phyloP scores from a whole-genome alignment of 2,329 filamentous ascomycete genomes.

The Emergomyces orientalis region DNA sequence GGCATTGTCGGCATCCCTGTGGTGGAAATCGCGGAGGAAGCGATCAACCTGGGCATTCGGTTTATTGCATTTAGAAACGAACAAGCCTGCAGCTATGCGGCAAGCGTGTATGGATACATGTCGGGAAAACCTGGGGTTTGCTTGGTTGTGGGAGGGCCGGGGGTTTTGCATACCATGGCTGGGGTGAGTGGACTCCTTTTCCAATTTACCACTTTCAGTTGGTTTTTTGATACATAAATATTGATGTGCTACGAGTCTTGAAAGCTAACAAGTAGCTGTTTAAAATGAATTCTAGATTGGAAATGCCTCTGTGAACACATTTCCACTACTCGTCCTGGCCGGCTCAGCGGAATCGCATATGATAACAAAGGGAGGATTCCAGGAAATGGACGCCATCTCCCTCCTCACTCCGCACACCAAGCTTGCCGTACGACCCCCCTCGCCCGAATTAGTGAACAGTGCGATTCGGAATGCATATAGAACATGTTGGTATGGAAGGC shows the following conservation, averaged over 20 bases:
- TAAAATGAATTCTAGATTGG: slow-evolving; percentile 29
- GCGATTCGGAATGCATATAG: slow-evolving; percentile 45
- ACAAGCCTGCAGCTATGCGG: slow-evolving; percentile 50
- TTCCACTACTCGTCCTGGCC: slow-evolving; percentile 46
- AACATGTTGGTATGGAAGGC: slow-evolving; percentile 45
- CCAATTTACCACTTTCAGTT: slow-evolving; percentile 2
- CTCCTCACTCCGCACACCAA: slow-evolving; percentile 47
- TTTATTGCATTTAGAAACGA: slow-evolving; percentile 53
- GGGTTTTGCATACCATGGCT: slow-evolving; percentile 49
- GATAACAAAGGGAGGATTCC: slow-evolving; percentile 47
- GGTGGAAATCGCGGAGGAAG: slow-evolving; percentile 49
- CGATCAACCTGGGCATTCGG: slow-evolving; percentile 47
- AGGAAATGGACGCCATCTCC: slow-evolving; percentile 48
- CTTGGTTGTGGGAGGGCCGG: slow-evolving; percentile 51
- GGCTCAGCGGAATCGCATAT: slow-evolving; percentile 46
- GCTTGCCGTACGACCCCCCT: slow-evolving; percentile 39
- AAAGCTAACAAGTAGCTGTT: background rate
- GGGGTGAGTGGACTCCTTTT: slow-evolving; percentile 39
- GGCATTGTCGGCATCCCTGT: slow-evolving; percentile 48
- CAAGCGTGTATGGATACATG: slow-evolving; percentile 50
- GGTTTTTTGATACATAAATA: slow-evolving; percentile 2
- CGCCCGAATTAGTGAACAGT: slow-evolving; percentile 38
- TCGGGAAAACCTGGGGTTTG: slow-evolving; percentile 49
- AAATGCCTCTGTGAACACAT: slow-evolving; percentile 47
- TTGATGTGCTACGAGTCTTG: background rate